Evolutionary conservation across 2,329 filamentous ascomycete species (phyloP).

Genomic region (Clonostachys solani): DNA sequence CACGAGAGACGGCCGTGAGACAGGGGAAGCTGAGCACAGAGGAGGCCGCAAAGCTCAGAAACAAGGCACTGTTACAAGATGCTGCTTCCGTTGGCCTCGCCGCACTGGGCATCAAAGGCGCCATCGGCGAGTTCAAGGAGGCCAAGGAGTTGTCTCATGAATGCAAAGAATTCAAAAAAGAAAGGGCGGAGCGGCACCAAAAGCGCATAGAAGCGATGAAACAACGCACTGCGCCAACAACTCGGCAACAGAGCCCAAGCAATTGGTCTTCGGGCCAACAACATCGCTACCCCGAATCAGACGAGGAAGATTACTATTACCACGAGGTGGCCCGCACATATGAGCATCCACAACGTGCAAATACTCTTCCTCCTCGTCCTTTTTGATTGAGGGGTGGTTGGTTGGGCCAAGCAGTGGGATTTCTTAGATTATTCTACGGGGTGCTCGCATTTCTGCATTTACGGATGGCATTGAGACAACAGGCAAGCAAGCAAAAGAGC

Average conservation of each 20-base stretch:
- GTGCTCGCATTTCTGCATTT: too few relatives aligned
- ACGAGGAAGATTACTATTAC: slow-evolving; percentile 27
- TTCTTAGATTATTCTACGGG: too few relatives aligned
- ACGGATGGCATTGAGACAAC: too few relatives aligned
- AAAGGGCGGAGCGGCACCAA: slow-evolving; percentile 45
- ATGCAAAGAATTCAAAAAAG: slow-evolving; percentile 40
- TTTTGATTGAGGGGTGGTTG: not conserved
- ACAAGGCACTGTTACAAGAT: slow-evolving; percentile 52
- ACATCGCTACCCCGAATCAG: slow-evolving; percentile 29
- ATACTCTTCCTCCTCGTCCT: slow-evolving; percentile 30
- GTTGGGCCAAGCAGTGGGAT: too few relatives aligned
- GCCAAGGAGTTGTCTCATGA: slow-evolving; percentile 44
- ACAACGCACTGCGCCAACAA: slow-evolving; percentile 21
- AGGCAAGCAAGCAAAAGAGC: too few relatives aligned
- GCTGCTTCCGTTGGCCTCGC: slow-evolving; percentile 56
- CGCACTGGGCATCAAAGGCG: slow-evolving; percentile 52
- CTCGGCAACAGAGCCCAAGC: slow-evolving; percentile 33
- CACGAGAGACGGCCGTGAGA: slow-evolving; percentile 46
- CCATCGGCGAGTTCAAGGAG: slow-evolving; percentile 51
- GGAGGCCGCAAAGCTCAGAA: slow-evolving; percentile 53
- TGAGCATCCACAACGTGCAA: slow-evolving; percentile 38
- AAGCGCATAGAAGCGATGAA: slow-evolving; percentile 32
- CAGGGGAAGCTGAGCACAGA: slow-evolving; percentile 45
- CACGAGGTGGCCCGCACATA: slow-evolving; percentile 24
- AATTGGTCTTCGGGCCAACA: slow-evolving; percentile 30